phyloP scores from a whole-genome alignment of 805 yeast species.

The Phaffomyces thermotolerans region DNA sequence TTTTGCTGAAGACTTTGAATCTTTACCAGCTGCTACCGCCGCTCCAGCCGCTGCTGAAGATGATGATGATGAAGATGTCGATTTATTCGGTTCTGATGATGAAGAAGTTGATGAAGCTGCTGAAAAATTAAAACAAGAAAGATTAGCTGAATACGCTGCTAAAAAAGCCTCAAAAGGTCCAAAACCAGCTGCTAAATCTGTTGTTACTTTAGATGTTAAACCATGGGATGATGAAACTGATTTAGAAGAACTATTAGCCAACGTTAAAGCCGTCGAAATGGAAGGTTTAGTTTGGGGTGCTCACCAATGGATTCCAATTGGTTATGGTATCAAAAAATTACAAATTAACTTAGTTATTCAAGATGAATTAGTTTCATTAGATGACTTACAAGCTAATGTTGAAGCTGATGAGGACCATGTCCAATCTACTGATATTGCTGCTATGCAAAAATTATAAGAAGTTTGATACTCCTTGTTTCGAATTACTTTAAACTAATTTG shows the following conservation, averaged over 20 bases:
- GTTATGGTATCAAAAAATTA: slow-evolving; percentile 99
- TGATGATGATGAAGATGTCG: slow-evolving; percentile 88
- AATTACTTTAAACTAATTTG: slow-evolving; percentile 1
- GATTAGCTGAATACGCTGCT: slow-evolving; percentile 96
- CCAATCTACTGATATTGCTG: slow-evolving; percentile 98
- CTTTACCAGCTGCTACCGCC: slow-evolving; percentile 70
- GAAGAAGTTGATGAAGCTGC: slow-evolving; percentile 97
- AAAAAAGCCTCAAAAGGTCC: slow-evolving; percentile 97
- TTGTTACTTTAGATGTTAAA: slow-evolving; percentile 95
- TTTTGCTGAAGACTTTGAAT: slow-evolving; percentile 74
- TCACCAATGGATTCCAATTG: slow-evolving; percentile 90
- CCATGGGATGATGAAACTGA: slow-evolving; percentile 99
- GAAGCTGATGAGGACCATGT: slow-evolving; percentile 98
- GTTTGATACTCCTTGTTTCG: slow-evolving; percentile 2
- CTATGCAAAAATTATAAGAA: slow-evolving; percentile 91
- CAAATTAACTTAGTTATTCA: slow-evolving; percentile 98
- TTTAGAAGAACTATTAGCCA: slow-evolving; percentile 78
- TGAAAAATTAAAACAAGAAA: slow-evolving; percentile 93
- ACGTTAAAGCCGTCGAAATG: slow-evolving; percentile 75
- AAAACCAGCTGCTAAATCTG: slow-evolving; percentile 97
- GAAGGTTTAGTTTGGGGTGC: slow-evolving; percentile 99
- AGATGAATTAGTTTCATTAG: slow-evolving; percentile 92
- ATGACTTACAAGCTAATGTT: slow-evolving; percentile 69
- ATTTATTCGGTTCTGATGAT: slow-evolving; percentile 83
- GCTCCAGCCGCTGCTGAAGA: slow-evolving; percentile 55